Percentiles rank a stretch among this genome's conserved stretches.
Evolutionary conservation across 805 yeast genomes (phyloP).

Genomic region (Kodamaea jinghongensis): DNA sequence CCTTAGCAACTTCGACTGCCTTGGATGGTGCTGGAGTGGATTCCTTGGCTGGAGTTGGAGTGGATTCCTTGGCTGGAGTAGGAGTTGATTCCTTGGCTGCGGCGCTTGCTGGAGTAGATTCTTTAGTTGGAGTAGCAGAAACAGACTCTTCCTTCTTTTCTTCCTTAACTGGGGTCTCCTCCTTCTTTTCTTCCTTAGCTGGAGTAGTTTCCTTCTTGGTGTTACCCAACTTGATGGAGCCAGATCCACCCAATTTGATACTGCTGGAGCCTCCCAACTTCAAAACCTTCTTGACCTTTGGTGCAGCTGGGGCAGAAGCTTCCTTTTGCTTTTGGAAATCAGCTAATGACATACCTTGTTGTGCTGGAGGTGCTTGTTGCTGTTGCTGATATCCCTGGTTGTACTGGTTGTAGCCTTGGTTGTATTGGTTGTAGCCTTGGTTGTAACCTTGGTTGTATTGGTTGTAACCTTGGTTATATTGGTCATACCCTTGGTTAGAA

Average conservation of each 20-base stretch:
- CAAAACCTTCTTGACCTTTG: conserved; percentile 64
- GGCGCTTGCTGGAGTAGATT: conserved; percentile 14
- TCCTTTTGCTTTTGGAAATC: conserved; percentile 76
- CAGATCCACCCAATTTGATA: conserved; percentile 50
- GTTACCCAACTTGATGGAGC: conserved; percentile 15
- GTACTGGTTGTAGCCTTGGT: conserved; percentile 16
- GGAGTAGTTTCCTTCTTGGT: conserved; percentile 33
- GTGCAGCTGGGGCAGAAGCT: conserved; percentile 37
- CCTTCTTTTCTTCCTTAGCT: conserved; percentile 18
- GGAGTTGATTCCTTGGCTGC: conserved; percentile 12
- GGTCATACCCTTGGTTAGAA: conserved; percentile 19
- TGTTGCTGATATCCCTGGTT: conserved; percentile 1
- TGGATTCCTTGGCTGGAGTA: conserved; percentile 13
- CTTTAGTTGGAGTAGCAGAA: conserved; percentile 15
- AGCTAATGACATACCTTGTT: conserved; percentile 66
- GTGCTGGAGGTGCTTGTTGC: conserved; percentile 19
- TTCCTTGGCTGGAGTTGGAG: conserved; percentile 17
- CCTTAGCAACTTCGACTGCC: conserved; percentile 57
- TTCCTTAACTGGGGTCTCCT: conserved; percentile 17
- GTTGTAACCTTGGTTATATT: conserved; percentile 15
- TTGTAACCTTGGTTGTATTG: conserved; percentile 19
- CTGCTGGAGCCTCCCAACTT: conserved; percentile 65
- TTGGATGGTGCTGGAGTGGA: conserved; percentile 18
- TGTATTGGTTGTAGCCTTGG: conserved; percentile 16
- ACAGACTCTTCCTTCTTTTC: conserved; percentile 12